phyloP scores from a whole-genome alignment of 2,329 filamentous ascomycete genomes.

The Aspergillus sp. region DNA sequence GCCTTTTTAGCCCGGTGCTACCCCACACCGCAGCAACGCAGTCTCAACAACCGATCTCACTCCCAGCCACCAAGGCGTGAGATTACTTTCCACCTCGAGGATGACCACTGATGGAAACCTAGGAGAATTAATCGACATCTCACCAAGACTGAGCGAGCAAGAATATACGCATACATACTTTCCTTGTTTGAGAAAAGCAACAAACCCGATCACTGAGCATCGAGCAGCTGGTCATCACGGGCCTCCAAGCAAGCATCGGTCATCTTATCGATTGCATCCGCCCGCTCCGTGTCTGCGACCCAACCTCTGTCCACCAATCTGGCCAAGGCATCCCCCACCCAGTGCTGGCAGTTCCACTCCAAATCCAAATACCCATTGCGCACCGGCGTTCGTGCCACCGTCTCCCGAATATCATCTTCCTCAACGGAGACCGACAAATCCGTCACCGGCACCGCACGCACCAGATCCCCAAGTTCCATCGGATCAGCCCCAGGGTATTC shows the following conservation, averaged over 20 bases:
- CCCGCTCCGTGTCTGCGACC: constrained; percentile 21
- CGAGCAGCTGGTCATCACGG: constrained; percentile 14
- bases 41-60: background rate
- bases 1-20: too few relatives aligned
- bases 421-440: constrained; percentile 20
- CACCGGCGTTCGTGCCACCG: constrained; percentile 24
- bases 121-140: background rate
- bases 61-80: background rate
- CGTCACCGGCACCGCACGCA: constrained; percentile 18
- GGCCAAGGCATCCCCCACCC: constrained; percentile 32
- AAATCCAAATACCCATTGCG: constrained; percentile 24
- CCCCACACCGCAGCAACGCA: too few relatives aligned
- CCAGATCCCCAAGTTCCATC: constrained; percentile 16
- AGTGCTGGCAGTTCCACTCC: constrained; percentile 39
- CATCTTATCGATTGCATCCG: constrained; percentile 28
- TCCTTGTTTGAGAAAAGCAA: too few relatives aligned
- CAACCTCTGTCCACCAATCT: constrained; percentile 25
- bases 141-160: background rate
- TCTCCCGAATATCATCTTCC: constrained; percentile 19
- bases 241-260: constrained; percentile 32
- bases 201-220: background rate
- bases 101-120: background rate
- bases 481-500: constrained; percentile 17
- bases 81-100: too few relatives aligned
- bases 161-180: background rate